These are phyloP conservation scores for Trametes punicea DNA, from an alignment of 768 basidiomycete genomes.

Conservation along the genomic window DNA sequence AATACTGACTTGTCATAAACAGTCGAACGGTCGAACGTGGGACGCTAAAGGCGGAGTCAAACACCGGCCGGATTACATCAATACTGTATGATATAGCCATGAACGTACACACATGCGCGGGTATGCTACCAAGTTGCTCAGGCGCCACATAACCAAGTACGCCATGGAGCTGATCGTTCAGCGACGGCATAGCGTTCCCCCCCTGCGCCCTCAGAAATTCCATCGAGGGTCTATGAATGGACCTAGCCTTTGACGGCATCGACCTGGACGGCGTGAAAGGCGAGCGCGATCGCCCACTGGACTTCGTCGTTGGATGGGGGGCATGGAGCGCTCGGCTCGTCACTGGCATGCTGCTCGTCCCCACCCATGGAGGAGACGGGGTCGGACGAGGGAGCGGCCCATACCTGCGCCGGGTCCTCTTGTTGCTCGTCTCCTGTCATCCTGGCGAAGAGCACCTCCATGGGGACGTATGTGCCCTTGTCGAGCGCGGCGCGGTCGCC, in stretches of 20 bases:
- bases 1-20: no score
- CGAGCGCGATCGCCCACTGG: constrained; percentile 14
- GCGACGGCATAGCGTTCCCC: no score
- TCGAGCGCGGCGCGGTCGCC: constrained; percentile 6
- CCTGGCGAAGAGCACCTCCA: background rate
- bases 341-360: background rate
- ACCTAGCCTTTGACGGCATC: background rate
- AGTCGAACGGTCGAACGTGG: no score
- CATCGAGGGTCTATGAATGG: no score
- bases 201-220: no score
- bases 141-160: no score
- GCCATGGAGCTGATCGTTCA: no score
- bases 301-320: constrained; percentile 1
- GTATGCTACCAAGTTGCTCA: no score
- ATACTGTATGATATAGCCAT: no score
- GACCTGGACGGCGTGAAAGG: constrained; percentile 2
- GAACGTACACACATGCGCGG: no score
- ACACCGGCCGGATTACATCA: no score
- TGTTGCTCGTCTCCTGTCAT: background rate
- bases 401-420: background rate
- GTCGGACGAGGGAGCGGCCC: constrained; percentile 1
- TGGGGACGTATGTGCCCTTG: background rate
- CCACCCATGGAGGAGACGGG: background rate
- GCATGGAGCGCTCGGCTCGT: background rate
- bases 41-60: no score